Base-by-base conservation (phyloP, 495 filamentous ascomycete species). In the Lophium mytilinum region DNA sequence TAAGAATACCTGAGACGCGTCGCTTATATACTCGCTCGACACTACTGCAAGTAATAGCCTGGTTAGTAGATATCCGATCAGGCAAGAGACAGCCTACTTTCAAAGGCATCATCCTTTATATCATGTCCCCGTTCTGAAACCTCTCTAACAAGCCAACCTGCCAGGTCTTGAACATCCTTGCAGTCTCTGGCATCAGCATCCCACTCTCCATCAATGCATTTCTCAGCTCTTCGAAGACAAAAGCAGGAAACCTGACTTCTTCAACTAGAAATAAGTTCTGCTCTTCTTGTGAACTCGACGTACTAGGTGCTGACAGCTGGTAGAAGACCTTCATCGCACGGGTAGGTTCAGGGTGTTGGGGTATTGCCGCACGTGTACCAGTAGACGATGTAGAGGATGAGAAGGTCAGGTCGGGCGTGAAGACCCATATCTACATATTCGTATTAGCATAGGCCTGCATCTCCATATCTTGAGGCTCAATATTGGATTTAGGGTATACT, bases 241-340 rank as follows among this genome's bases (percentile, higher is more conserved):
- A 47, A 12, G 11, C 17, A 3, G 46, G 51, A 18, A 69, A 45
- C 9, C 36, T 42, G 0, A 73, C 36, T 15, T 69, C 67, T 62
- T 68, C 55, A 40, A 62, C 40, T 42, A 48, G 17, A 9, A 37
- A 53, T 43, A 17, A 35, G 18, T 61, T 50, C 12, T 36, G 47
- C 39, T 52, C 58, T 10, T 39, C 58, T 10, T 39, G 45, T 0
- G 55, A 37, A n/a, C 47, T n/a, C 12, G n/a, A 24, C 11, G 52
- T 30, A 12, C 17, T 33, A 40, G n/a, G 59, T 9, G 61, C 36
- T 6, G 34, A 36, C 0, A 36, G 19, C 34, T 62, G 59, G 47
- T 61, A 73, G 40, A 73, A 61, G 36, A 73, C 50, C 48, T 71
- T 73, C 48, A 67, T 61, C 0, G 67, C 66, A 8, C 65, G 51